Conservation (phyloP, 345 rosid genomes). For the Kernera saxatilis region DNA sequence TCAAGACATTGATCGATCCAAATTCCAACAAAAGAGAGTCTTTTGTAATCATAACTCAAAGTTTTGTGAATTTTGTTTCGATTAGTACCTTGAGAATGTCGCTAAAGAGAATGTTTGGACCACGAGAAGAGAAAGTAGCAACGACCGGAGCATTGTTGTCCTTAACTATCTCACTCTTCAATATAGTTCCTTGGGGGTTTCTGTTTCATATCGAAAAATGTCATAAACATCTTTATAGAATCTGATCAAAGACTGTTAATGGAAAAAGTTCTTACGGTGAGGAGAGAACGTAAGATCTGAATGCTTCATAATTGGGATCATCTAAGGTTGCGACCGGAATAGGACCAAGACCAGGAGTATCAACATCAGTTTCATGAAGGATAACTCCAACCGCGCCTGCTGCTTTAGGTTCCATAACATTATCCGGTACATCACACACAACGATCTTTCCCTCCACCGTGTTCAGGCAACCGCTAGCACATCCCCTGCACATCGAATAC, state of each 20-base stretch:
- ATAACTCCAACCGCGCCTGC: slow-evolving; percentile 41
- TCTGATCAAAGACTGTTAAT: slow-evolving; percentile 18
- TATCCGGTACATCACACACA: background rate
- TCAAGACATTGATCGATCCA: background rate
- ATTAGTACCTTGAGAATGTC: slow-evolving; percentile 40
- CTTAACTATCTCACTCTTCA: slow-evolving; percentile 32
- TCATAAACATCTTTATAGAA: background rate
- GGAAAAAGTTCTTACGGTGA: slow-evolving; percentile 22
- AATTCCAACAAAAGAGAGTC: background rate
- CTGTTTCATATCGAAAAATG: background rate
- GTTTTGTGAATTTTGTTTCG: background rate
- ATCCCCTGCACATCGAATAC: slow-evolving; percentile 17
- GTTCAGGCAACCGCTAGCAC: slow-evolving; percentile 20
- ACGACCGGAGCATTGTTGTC: slow-evolving; percentile 33
- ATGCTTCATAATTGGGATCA: background rate
- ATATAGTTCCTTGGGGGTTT: slow-evolving; percentile 29
- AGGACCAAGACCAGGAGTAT: slow-evolving; percentile 23
- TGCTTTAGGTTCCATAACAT: background rate
- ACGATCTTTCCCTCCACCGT: slow-evolving; percentile 40
- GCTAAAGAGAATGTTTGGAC: slow-evolving; percentile 38
- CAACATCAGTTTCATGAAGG: slow-evolving; percentile 2
- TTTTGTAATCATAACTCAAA: background rate
- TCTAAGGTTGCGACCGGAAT: slow-evolving; percentile 24
- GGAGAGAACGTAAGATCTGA: slow-evolving; percentile 32
- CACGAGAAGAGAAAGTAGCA: slow-evolving; percentile 46